These are phyloP conservation scores for Mortierella claussenii DNA, from an alignment of 192 early-diverging fungal genomes.

Conservation along the genomic window DNA sequence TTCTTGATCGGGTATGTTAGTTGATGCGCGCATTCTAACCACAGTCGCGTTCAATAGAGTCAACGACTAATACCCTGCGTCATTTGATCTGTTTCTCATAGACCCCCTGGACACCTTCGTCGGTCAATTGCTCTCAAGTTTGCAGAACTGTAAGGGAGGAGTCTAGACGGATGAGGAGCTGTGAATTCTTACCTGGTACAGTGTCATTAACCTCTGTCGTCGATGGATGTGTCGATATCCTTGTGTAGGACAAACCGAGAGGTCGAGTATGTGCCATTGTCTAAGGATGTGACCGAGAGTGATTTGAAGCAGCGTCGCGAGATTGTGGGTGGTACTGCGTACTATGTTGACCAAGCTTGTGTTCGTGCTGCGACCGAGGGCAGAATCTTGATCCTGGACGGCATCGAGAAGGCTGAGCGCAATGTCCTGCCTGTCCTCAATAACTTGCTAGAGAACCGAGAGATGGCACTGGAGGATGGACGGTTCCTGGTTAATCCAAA, in stretches of 20 bases:
- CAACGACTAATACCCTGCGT: neutral
- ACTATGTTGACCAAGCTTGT: slow-evolving; percentile 70
- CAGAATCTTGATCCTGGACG: slow-evolving; percentile 69
- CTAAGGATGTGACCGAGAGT: slow-evolving; percentile 79
- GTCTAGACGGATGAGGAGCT: neutral
- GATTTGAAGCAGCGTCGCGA: slow-evolving; percentile 88
- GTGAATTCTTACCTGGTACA: neutral
- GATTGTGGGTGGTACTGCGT: slow-evolving; percentile 68
- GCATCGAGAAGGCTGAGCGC: slow-evolving; percentile 84
- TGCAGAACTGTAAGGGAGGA: slow-evolving; percentile 66
- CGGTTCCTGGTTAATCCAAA: slow-evolving; percentile 77
- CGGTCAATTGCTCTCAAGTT: slow-evolving; percentile 76
- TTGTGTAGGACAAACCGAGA: slow-evolving; percentile 57
- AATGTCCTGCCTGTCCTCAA: slow-evolving; percentile 89
- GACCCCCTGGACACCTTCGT: slow-evolving; percentile 75
- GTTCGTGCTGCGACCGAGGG: slow-evolving; percentile 72
- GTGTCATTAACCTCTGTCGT: neutral
- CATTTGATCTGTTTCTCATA: slow-evolving; percentile 6
- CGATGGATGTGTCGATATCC: neutral
- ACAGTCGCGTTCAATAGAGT: too few relatives aligned
- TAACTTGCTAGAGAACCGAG: slow-evolving; percentile 87
- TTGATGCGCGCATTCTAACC: too few relatives aligned
- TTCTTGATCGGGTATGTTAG: slow-evolving; percentile 76
- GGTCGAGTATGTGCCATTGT: slow-evolving; percentile 79
- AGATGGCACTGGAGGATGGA: slow-evolving; percentile 87